A percentile compares a stretch with the other conserved stretches of the same genome.
Conservation (phyloP, 441 rosid genomes). For the Geranium incanum region DNA sequence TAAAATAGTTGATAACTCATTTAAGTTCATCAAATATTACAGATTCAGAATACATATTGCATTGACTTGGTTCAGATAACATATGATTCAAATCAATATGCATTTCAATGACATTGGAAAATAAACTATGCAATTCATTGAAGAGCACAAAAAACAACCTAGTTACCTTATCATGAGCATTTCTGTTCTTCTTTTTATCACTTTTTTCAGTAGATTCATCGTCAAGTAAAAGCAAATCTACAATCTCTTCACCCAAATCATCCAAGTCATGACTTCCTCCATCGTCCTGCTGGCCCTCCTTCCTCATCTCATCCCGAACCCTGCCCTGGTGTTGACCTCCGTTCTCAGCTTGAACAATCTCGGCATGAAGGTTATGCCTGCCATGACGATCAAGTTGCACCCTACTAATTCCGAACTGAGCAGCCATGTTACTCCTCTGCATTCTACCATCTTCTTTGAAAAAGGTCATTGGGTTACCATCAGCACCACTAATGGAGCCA, state of each 20-base stretch:
- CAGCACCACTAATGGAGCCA: slow-evolving; percentile 17
- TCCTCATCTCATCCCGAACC: slow-evolving; percentile 19
- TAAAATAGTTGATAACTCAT: too few relatives aligned
- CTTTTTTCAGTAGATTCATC: slow-evolving; percentile 39
- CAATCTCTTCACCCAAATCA: slow-evolving; percentile 38
- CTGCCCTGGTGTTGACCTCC: slow-evolving; percentile 10
- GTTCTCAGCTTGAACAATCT: slow-evolving; percentile 23
- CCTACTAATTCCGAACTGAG: too few relatives aligned
- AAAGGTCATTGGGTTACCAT: slow-evolving; percentile 5
- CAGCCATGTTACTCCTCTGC: slow-evolving; percentile 15
- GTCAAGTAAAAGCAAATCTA: slow-evolving; percentile 36
- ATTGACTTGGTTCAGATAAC: neutral
- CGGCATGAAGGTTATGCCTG: neutral
- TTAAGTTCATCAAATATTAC: neutral
- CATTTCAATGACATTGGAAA: neutral
- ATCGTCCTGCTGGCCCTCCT: slow-evolving; percentile 12
- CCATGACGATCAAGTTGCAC: neutral
- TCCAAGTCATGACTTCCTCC: slow-evolving; percentile 26
- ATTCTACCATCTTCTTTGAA: slow-evolving; percentile 29
- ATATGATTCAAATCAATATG: neutral
- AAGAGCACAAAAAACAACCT: neutral
- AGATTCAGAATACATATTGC: neutral
- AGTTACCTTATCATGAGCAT: slow-evolving; percentile 45
- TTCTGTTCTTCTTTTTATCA: slow-evolving; percentile 39
- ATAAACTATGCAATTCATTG: neutral